A percentile compares a stretch with the other conserved stretches of the same genome.
phyloP scores from a whole-genome alignment of 176 grass and related monocot species.

The Chloris gayana region DNA sequence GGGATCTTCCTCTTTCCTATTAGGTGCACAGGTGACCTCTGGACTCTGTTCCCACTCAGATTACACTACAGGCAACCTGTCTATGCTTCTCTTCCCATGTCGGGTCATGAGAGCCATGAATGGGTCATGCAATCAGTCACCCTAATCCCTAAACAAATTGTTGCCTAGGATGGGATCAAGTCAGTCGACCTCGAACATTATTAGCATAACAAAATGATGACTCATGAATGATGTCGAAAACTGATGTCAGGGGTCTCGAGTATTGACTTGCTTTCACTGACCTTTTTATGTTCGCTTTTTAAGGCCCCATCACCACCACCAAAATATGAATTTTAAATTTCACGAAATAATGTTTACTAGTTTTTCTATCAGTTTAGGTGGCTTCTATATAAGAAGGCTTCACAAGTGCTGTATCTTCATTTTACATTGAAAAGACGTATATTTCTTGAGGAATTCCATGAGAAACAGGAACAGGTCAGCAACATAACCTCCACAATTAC shows the following conservation, averaged over 20 bases:
- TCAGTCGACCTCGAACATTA: neutral
- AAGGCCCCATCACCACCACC: neutral
- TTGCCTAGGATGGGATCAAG: neutral
- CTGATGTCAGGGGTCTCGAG: neutral
- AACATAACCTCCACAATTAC: neutral
- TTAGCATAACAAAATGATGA: neutral
- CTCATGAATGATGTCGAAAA: conserved; percentile 7
- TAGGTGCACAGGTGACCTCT: neutral
- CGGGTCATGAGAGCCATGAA: neutral
- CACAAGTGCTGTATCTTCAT: conserved; percentile 91
- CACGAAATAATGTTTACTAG: conserved; percentile 44
- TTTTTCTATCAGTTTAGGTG: conserved; percentile 91
- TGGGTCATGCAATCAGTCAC: too few species aligned
- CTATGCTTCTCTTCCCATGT: neutral
- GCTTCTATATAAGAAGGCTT: conserved; percentile 95
- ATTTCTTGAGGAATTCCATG: conserved; percentile 94
- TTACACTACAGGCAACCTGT: neutral
- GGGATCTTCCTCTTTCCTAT: neutral
- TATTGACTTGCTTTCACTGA: neutral
- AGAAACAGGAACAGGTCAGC: conserved; percentile 97
- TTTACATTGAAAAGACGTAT: conserved; percentile 85
- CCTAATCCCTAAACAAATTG: too few species aligned
- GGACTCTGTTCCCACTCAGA: neutral
- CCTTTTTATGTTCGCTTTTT: conserved; percentile 7
- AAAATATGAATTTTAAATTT: conserved; percentile 18